These are phyloP conservation scores for Ustulina deusta DNA, from an alignment of 2,329 filamentous ascomycete species.

Conservation along the genomic window DNA sequence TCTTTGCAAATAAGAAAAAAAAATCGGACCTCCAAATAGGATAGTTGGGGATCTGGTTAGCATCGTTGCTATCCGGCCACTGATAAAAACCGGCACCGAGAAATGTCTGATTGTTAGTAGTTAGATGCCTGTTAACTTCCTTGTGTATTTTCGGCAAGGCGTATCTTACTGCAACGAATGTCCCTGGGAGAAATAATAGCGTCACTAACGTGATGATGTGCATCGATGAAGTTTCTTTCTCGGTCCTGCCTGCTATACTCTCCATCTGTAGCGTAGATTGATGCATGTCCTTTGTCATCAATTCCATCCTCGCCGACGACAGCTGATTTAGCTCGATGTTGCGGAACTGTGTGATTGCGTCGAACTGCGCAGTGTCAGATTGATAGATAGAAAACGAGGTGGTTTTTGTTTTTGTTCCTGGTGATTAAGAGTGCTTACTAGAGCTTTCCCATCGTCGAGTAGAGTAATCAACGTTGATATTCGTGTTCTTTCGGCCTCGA, in stretches of 20 bases:
- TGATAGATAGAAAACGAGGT: background rate
- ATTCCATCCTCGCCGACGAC: slow-evolving; percentile 10
- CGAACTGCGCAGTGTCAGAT: slow-evolving; percentile 12
- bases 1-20: slow-evolving; percentile 18
- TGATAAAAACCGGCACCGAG: slow-evolving; percentile 33
- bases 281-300: slow-evolving; percentile 22
- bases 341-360: slow-evolving; percentile 18
- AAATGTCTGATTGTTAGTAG: slow-evolving; percentile 27
- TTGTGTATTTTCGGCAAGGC: slow-evolving; percentile 8
- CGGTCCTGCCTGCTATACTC: slow-evolving; percentile 14
- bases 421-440: slow-evolving; percentile 7
- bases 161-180: slow-evolving; percentile 32
- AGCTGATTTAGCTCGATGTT: slow-evolving; percentile 24
- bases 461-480: slow-evolving; percentile 17
- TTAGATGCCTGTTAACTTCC: slow-evolving; percentile 15
- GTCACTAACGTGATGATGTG: slow-evolving; percentile 29
- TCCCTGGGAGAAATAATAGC: slow-evolving; percentile 24
- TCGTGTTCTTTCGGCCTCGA: slow-evolving; percentile 10
- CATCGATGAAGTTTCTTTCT: slow-evolving; percentile 26
- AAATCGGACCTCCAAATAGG: slow-evolving; percentile 13
- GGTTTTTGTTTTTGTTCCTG: too few species aligned
- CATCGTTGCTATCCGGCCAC: slow-evolving; percentile 10
- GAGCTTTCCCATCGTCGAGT: slow-evolving; percentile 22
- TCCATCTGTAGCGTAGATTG: slow-evolving; percentile 23
- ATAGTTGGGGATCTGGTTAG: background rate